Evolutionary conservation across 2,329 filamentous ascomycete genomes (phyloP).

Genomic region (Emericellopsis atlantica): DNA sequence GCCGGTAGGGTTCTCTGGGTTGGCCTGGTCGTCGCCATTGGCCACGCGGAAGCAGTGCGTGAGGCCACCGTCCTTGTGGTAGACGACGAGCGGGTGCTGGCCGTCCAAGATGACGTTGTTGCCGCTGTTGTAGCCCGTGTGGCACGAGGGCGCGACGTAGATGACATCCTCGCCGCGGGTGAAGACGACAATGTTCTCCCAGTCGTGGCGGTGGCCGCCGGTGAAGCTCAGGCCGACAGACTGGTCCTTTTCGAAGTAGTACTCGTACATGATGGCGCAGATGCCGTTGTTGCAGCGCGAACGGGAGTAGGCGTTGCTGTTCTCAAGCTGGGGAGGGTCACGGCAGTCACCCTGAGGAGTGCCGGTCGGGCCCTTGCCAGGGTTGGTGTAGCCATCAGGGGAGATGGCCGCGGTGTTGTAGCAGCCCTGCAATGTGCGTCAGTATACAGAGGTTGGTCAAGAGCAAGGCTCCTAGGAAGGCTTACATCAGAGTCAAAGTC

Average conservation of each 20-base stretch:
- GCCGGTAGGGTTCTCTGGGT: constrained; percentile 12
- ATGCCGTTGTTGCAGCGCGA: constrained; percentile 18
- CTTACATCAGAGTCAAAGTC: constrained; percentile 22
- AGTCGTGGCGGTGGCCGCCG: constrained; percentile 26
- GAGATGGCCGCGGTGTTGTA: constrained; percentile 34
- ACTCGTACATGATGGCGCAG: constrained; percentile 19
- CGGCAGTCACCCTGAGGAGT: constrained; percentile 16
- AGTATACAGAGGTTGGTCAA: too few relatives aligned
- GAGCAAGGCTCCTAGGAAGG: too few relatives aligned
- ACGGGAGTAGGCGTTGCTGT: constrained; percentile 17
- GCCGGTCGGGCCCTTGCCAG: constrained; percentile 11
- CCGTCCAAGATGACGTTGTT: constrained; percentile 9
- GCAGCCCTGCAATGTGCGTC: constrained; percentile 11
- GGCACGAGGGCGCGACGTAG: constrained; percentile 15
- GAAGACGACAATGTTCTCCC: constrained; percentile 25
- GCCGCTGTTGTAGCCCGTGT: constrained; percentile 10
- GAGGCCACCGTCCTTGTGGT: constrained; percentile 15
- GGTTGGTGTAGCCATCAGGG: constrained; percentile 17
- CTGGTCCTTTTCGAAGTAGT: constrained; percentile 32
- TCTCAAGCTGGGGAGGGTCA: constrained; percentile 14
- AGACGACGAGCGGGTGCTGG: constrained; percentile 10
- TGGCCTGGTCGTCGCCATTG: constrained; percentile 10
- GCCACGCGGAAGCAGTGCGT: constrained; percentile 18
- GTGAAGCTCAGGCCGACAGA: constrained; percentile 15
- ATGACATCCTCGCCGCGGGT: constrained; percentile 8